Evolutionary conservation across 805 yeast genomes (phyloP).

Genomic region (Saccharomycopsis capsularis): DNA sequence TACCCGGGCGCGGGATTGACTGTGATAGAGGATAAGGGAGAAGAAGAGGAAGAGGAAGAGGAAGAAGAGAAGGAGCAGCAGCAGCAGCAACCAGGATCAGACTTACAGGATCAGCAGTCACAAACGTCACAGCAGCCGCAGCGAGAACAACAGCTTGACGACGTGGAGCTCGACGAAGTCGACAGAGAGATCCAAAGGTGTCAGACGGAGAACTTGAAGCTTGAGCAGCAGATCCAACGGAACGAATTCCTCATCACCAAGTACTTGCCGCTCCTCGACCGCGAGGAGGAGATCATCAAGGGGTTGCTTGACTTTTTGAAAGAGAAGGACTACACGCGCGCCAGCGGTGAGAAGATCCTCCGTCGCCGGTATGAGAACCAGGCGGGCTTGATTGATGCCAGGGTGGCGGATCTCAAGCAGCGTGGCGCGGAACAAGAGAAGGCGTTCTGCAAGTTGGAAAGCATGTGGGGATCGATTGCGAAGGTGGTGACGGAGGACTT

Average conservation of each 20-base stretch:
- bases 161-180: slow-evolving; percentile 3
- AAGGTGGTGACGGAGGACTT: background rate
- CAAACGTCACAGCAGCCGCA: background rate
- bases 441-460: slow-evolving; percentile 1
- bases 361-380: slow-evolving; percentile 6
- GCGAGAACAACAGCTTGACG: slow-evolving; percentile 1
- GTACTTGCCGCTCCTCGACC: slow-evolving; percentile 18
- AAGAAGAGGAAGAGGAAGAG: too few relatives aligned
- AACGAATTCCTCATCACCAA: slow-evolving; percentile 16
- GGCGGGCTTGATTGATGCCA: background rate
- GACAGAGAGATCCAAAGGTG: slow-evolving; percentile 15
- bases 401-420: slow-evolving; percentile 8
- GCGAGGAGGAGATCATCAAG: slow-evolving; percentile 21
- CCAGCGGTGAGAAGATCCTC: slow-evolving; percentile 16
- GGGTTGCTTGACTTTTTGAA: slow-evolving; percentile 20
- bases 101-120: background rate
- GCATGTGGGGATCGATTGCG: slow-evolving; percentile 5
- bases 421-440: slow-evolving; percentile 7
- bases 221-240: slow-evolving; percentile 20
- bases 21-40: background rate
- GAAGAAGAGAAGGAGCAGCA: slow-evolving; percentile 1
- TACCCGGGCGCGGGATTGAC: background rate
- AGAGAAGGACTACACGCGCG: slow-evolving; percentile 12
- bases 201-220: slow-evolving; percentile 13
- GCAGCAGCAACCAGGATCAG: background rate